phyloP scores from a whole-genome alignment of 148 eudicot species.

The Arbutus unedo region DNA sequence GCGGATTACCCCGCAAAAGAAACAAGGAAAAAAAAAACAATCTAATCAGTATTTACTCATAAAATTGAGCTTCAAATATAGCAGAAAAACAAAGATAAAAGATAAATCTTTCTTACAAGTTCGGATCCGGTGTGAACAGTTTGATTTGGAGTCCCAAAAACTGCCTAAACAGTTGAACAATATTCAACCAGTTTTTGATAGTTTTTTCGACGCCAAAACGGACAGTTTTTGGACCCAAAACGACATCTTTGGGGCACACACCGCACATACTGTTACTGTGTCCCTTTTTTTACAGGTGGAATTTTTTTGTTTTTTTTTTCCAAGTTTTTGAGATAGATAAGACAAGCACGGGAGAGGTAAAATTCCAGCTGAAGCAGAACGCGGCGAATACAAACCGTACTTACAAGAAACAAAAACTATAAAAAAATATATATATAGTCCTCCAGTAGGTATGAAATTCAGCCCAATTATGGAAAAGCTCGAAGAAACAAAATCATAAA shows the following conservation, averaged over 20 bases:
- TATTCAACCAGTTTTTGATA: no score
- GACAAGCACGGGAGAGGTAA: not conserved
- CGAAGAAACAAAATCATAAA: not conserved
- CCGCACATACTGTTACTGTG: no score
- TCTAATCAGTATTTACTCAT: not conserved
- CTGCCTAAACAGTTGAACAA: no score
- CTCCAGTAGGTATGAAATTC: no score
- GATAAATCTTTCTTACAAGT: not conserved
- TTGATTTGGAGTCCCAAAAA: no score
- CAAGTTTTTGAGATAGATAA: not conserved
- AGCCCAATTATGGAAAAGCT: not conserved
- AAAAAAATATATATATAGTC: no score
- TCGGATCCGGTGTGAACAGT: no score
- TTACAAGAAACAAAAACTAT: not conserved
- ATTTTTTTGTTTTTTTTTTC: not conserved
- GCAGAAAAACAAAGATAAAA: not conserved
- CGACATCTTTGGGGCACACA: no score
- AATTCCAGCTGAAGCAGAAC: not conserved
- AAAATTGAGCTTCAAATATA: not conserved
- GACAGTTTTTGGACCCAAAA: no score
- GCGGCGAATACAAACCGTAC: not conserved
- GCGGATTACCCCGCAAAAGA: no score
- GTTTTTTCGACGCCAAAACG: no score
- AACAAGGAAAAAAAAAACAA: no score
- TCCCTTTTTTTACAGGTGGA: not conserved